Evolutionary conservation across 257 asterid genomes (phyloP), one percentile per base, ranked within the genome.

Genomic region (Solanum pimpinellifolium): DNA sequence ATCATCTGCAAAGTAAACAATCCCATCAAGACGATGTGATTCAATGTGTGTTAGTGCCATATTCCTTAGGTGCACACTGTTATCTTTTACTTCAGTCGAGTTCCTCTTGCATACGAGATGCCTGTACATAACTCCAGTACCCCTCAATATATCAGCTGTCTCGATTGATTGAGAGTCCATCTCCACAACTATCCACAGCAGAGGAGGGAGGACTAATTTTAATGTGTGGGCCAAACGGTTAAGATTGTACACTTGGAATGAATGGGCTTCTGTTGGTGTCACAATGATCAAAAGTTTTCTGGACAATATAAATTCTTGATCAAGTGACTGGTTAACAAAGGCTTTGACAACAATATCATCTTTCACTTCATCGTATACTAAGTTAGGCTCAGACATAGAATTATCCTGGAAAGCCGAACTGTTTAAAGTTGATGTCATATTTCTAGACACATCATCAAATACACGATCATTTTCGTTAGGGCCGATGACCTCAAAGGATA

Each of bases 171-270:
- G 96, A 65, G 91, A 85, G 65, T 89, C 87, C 95, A 94, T 92
- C 94, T 95, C 98, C 90, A 93, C 95, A 8, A 94, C 92, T 62
- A 95, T 90, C 98, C 98, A 95, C 89, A 95, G 60, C 86, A 92
- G 86, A 72, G 98, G 98, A 68, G 90, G 91, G 1, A 88, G 89
- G 31, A 93, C 93, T 86, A 91, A 91, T 70, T 87, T 90, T 41
- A 95, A 88, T 7, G 93, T 90, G 77, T 91, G 93, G 0, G 95
- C 93, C 88, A 95, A 85, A 42, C 94, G 97, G 47, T 77, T 93
- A 87, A 95, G 78, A 87, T 92, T 85, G 85, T 93, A 89, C 16
- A 91, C 89, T 91, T 92, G 95, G 83, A 89, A 89, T 2, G 95
- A 91, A 56, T 88, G 85, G 14, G 89, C 89, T 52, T 86, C 86